Evolutionary conservation across 305 asterid species (phyloP).

Genomic region (Fraxinus dipetala): DNA sequence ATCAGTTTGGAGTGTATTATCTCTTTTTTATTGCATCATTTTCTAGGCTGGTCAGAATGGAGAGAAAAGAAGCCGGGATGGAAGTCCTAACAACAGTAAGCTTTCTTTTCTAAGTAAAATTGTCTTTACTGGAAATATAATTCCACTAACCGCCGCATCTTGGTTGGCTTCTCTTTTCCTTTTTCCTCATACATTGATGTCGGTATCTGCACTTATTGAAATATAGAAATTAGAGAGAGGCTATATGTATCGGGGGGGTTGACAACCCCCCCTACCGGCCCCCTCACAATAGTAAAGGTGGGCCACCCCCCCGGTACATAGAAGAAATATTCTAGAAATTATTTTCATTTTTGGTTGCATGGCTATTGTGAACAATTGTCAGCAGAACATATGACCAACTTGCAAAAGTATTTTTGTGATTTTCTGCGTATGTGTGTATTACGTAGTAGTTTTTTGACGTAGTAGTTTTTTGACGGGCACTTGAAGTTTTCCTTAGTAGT

Average conservation of each 20-base stretch:
- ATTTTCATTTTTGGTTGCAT: neutral
- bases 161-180: neutral
- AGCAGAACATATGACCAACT: neutral
- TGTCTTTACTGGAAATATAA: neutral
- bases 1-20: neutral
- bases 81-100: constrained; percentile 56
- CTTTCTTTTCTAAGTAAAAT: neutral
- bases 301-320: no score
- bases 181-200: neutral
- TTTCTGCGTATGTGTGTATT: neutral
- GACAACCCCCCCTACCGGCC: no score
- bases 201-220: neutral
- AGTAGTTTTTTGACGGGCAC: neutral
- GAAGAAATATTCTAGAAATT: neutral
- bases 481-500: neutral
- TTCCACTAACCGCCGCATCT: neutral
- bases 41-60: constrained; percentile 49
- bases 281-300: no score
- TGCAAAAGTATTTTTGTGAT: neutral
- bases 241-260: no score
- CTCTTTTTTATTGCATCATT: constrained; percentile 5
- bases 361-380: neutral
- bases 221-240: neutral
- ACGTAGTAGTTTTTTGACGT: neutral
- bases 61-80: constrained; percentile 68